Percentiles rank a stretch among this genome's conserved stretches.
Evolutionary conservation across 768 basidiomycete genomes (phyloP).

Genomic region (Cyathus striatus): DNA sequence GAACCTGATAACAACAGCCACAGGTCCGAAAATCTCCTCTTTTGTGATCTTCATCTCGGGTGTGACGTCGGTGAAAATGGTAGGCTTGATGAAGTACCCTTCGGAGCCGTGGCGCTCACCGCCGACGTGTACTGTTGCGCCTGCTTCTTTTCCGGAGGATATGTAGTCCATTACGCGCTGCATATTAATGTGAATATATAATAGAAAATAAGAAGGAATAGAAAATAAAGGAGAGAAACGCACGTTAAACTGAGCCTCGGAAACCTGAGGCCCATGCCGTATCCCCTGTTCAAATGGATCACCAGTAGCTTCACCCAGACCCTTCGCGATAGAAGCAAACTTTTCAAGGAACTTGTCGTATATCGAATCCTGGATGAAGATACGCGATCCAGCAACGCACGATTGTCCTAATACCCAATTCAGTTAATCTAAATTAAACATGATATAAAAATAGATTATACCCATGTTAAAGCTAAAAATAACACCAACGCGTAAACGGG

Average conservation of each 20-base stretch:
- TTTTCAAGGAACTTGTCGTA: slow-evolving; percentile 1
- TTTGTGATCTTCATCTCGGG: slow-evolving; percentile 71
- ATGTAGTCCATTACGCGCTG: slow-evolving; percentile 80
- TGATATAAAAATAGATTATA: no score
- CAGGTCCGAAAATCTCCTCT: slow-evolving; percentile 81
- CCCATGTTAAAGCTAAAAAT: slow-evolving; percentile 12
- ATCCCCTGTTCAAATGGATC: slow-evolving; percentile 50
- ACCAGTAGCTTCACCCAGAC: slow-evolving; percentile 24
- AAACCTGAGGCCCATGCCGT: slow-evolving; percentile 65
- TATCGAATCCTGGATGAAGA: slow-evolving; percentile 32
- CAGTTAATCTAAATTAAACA: no score
- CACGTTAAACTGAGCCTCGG: slow-evolving; percentile 37
- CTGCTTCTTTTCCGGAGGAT: slow-evolving; percentile 63
- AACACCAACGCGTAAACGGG: not conserved
- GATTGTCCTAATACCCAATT: slow-evolving; percentile 51
- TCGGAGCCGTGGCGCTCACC: slow-evolving; percentile 48
- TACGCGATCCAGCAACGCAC: slow-evolving; percentile 82
- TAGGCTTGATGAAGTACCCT: slow-evolving; percentile 68
- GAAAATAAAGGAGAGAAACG: slow-evolving; percentile 6
- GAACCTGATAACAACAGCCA: slow-evolving; percentile 74
- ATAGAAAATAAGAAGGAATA: not conserved
- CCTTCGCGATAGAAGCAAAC: slow-evolving; percentile 3
- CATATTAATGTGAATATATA: not conserved
- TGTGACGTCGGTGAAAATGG: slow-evolving; percentile 64
- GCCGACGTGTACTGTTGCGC: slow-evolving; percentile 62